A percentile compares a stretch with the other conserved stretches of the same genome.
Evolutionary conservation across 1,139 yeast genomes (phyloP).

Genomic region (Martiniozyma asiatica): DNA sequence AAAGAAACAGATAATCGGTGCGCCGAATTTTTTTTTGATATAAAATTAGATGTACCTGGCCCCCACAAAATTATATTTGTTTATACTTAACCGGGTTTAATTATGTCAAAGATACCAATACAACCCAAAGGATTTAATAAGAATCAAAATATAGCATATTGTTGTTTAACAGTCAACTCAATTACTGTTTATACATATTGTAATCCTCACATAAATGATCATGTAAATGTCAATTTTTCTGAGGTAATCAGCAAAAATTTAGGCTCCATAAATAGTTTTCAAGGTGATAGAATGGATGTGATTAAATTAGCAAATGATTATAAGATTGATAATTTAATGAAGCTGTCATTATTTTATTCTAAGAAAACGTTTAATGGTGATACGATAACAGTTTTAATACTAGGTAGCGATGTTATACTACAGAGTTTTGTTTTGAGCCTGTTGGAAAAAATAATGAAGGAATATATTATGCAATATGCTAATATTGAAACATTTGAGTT

Average conservation of each 20-base stretch:
- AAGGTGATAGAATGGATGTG: conserved; percentile 22
- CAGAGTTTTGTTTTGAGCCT: conserved; percentile 35
- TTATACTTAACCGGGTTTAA: no score
- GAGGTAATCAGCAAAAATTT: conserved; percentile 45
- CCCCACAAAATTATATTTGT: no score
- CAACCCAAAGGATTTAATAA: conserved; percentile 6
- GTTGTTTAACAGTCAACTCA: conserved; percentile 38
- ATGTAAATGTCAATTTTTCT: conserved; percentile 35
- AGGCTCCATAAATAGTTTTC: conserved; percentile 38
- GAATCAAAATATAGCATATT: conserved; percentile 13
- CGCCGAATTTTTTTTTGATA: no score
- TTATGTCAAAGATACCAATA: not conserved
- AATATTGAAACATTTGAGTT: conserved; percentile 25
- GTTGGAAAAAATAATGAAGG: conserved; percentile 38
- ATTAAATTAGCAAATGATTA: conserved; percentile 5
- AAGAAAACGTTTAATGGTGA: conserved; percentile 37
- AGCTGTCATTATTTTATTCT: conserved; percentile 35
- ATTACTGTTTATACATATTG: conserved; percentile 47
- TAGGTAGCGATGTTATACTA: conserved; percentile 34
- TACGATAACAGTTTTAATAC: conserved; percentile 36
- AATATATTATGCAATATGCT: conserved; percentile 21
- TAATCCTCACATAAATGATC: conserved; percentile 30
- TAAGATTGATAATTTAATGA: conserved; percentile 9
- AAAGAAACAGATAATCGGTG: no score
- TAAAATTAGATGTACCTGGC: no score